Conservation (phyloP, 2,329 filamentous ascomycete species). For the Colletotrichum sojae region DNA sequence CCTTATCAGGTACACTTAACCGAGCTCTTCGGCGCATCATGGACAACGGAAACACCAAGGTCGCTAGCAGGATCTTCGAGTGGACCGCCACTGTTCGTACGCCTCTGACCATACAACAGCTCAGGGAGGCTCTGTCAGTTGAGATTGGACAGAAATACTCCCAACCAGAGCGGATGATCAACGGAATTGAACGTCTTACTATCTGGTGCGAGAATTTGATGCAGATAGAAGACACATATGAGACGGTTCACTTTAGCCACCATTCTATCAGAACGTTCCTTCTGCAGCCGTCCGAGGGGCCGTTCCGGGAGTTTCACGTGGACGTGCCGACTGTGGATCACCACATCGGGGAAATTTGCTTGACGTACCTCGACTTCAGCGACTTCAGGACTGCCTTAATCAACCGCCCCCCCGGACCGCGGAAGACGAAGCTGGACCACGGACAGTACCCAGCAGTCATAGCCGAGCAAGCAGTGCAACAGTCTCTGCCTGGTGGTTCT, state of each 20-base stretch:
- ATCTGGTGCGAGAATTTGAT: constrained; percentile 53
- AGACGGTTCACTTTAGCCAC: constrained; percentile 52
- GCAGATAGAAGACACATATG: constrained; percentile 48
- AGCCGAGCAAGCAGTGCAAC: background rate
- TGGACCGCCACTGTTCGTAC: too few relatives aligned
- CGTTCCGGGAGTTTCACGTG: constrained; percentile 27
- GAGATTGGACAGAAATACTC: constrained; percentile 17
- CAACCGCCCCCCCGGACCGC: background rate
- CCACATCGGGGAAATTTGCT: constrained; percentile 52
- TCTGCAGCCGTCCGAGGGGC: constrained; percentile 13
- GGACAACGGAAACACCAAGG: too few relatives aligned
- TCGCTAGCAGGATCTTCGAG: too few relatives aligned
- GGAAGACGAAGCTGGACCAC: background rate
- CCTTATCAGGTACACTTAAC: too few relatives aligned
- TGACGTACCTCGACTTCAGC: constrained; percentile 56
- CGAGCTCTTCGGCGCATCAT: too few relatives aligned
- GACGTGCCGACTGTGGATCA: constrained; percentile 46
- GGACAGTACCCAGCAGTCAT: background rate
- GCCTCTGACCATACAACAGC: too few relatives aligned
- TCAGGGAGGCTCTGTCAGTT: background rate
- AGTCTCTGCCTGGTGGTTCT: too few relatives aligned
- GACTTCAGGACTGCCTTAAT: constrained; percentile 53
- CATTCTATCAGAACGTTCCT: constrained; percentile 51
- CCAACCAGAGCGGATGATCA: constrained; percentile 45
- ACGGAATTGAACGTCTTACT: constrained; percentile 46